These are phyloP conservation scores for Pythium myriotylum DNA, from an alignment of 352 stramenopile genomes.

Conservation along the genomic window DNA sequence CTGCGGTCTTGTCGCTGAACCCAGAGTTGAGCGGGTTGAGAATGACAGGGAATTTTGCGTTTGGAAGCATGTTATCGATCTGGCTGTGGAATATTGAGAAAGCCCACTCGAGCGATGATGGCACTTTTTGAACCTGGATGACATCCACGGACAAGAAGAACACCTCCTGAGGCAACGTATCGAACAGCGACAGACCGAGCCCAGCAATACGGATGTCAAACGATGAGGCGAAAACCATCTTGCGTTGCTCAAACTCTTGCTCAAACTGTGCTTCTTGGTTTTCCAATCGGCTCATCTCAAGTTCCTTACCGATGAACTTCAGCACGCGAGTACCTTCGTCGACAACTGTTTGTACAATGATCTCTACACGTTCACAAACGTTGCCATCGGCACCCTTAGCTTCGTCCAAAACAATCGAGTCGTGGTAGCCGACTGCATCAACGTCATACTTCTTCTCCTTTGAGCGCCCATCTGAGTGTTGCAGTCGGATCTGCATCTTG, in stretches of 20 bases:
- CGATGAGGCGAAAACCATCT: slow-evolving; percentile 80
- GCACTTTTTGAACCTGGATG: slow-evolving; percentile 70
- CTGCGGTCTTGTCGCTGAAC: slow-evolving; percentile 74
- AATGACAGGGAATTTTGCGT: slow-evolving; percentile 82
- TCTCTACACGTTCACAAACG: slow-evolving; percentile 48
- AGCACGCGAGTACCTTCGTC: slow-evolving; percentile 80
- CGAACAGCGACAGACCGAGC: slow-evolving; percentile 76
- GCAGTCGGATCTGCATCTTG: slow-evolving; percentile 65
- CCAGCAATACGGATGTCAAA: slow-evolving; percentile 82
- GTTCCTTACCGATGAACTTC: slow-evolving; percentile 79
- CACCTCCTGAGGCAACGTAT: slow-evolving; percentile 81
- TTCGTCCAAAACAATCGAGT: slow-evolving; percentile 62
- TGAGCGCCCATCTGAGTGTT: slow-evolving; percentile 55
- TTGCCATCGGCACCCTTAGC: slow-evolving; percentile 43
- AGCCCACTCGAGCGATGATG: slow-evolving; percentile 72
- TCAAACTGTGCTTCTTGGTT: slow-evolving; percentile 66
- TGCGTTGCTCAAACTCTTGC: slow-evolving; percentile 73
- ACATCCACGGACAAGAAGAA: slow-evolving; percentile 82
- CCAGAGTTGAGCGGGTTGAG: slow-evolving; percentile 79
- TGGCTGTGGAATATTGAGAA: slow-evolving; percentile 83
- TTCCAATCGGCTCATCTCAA: slow-evolving; percentile 73
- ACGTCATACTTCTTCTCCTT: slow-evolving; percentile 84
- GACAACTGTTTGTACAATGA: slow-evolving; percentile 80
- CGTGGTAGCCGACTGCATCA: slow-evolving; percentile 78
- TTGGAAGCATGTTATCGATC: slow-evolving; percentile 85